Conservation (phyloP, 805 yeast genomes). For the Lachancea thermotolerans region DNA sequence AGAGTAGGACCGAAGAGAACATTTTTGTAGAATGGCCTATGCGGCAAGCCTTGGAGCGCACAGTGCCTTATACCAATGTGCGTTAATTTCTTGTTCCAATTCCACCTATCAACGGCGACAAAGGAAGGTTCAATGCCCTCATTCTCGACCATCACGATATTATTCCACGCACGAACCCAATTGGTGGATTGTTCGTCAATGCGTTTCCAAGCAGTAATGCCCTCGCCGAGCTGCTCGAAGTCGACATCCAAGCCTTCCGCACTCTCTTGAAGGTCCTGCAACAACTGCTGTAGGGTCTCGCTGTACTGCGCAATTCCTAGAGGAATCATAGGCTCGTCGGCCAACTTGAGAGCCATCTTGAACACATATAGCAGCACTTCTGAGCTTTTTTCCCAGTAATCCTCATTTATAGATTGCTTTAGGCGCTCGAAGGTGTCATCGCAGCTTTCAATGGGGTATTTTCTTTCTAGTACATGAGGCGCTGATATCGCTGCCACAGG, state of each 20-base stretch:
- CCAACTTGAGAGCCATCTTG: slow-evolving; percentile 46
- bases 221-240: slow-evolving; percentile 24
- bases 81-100: slow-evolving; percentile 67
- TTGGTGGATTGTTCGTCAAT: slow-evolving; percentile 43
- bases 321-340: slow-evolving; percentile 74
- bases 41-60: slow-evolving; percentile 36
- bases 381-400: slow-evolving; percentile 47
- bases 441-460: slow-evolving; percentile 60
- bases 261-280: slow-evolving; percentile 37
- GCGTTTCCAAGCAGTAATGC: slow-evolving; percentile 35
- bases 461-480: slow-evolving; percentile 11
- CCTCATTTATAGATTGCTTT: slow-evolving; percentile 42
- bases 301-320: slow-evolving; percentile 48
- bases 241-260: slow-evolving; percentile 27
- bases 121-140: slow-evolving; percentile 68
- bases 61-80: slow-evolving; percentile 49
- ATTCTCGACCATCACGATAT: slow-evolving; percentile 39
- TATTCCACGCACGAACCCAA: slow-evolving; percentile 61
- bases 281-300: slow-evolving; percentile 36
- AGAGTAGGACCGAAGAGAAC: slow-evolving; percentile 62
- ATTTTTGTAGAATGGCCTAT: slow-evolving; percentile 63
- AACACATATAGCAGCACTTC: slow-evolving; percentile 52
- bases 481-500: slow-evolving; percentile 27
- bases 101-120: slow-evolving; percentile 65
- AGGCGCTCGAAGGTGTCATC: slow-evolving; percentile 58